These are phyloP conservation scores for Trematosphaeria pertusa DNA, from an alignment of 2,329 filamentous ascomycete species.

Conservation along the genomic window DNA sequence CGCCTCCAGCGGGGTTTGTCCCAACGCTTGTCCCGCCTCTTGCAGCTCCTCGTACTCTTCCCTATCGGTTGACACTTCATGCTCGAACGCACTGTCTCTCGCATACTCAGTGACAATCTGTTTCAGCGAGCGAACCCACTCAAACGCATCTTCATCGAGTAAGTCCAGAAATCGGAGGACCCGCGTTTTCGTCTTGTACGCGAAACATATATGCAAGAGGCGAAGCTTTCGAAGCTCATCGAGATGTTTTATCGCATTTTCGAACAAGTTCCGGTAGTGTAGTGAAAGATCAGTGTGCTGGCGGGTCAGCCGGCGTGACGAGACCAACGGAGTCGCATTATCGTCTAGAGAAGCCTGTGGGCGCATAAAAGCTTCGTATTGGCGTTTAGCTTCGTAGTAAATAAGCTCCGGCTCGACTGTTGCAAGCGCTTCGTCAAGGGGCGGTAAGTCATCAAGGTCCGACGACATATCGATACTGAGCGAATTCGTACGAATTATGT, in stretches of 20 bases:
- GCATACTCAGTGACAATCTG: conserved; percentile 2
- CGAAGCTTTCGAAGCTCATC: background rate
- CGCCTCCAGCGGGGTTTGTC: too few relatives aligned
- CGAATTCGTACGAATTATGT: too few relatives aligned
- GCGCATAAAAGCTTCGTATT: conserved; percentile 19
- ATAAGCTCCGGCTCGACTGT: conserved; percentile 6
- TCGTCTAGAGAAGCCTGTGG: background rate
- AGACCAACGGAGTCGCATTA: background rate
- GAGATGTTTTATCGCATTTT: conserved; percentile 4
- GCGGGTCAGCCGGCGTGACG: background rate
- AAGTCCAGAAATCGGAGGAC: conserved; percentile 12
- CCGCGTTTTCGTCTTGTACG: conserved; percentile 16
- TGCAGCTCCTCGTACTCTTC: background rate
- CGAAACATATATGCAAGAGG: conserved; percentile 17
- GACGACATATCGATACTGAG: too few relatives aligned
- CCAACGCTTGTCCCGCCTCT: background rate
- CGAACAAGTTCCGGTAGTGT: conserved; percentile 13
- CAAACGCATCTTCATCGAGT: background rate
- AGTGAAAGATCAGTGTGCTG: conserved; percentile 3
- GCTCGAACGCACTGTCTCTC: conserved; percentile 2
- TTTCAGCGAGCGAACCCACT: conserved; percentile 6
- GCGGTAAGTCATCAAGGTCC: background rate
- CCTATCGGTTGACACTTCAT: background rate
- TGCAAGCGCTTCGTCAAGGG: conserved; percentile 12
- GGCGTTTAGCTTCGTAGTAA: conserved; percentile 15